Evolutionary conservation across 768 basidiomycete genomes (phyloP), one percentile per base, ranked within the genome.

Genomic region (Xerocomellus amylosporus): DNA sequence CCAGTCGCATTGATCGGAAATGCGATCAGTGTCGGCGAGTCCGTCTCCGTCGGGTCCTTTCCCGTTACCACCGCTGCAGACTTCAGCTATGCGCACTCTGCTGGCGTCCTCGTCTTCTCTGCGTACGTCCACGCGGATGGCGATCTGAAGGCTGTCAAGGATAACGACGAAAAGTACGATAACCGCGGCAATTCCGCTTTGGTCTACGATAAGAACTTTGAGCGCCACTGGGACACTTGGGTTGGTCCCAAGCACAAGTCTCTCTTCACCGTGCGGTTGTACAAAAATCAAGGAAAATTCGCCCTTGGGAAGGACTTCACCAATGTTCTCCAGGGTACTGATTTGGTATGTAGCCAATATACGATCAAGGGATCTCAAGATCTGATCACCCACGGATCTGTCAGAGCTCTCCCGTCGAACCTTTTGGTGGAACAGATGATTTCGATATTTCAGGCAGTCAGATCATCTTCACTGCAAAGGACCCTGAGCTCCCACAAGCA

Each of bases 391-490:
- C 20, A 55, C 36, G 6, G 31, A 51, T 49, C 4, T 28, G 2
- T 47, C 44, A 91, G 89, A 77, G 81, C 65, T 70, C 77, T 19
- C 92, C 91, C 17, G 87, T 93, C 41, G 88, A 91, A 64, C 90
- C 93, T 8, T 93, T 94, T 60, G 93, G 92, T n/a, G 88, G 84
- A 41, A 79, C 82, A 1, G 85, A 87, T 56, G 87, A 94, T 73
- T 90, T 90, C 64, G 86, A 90, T 65, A 78, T 91, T 28, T 89
- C 87, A 5, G 66, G 74, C 3, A 75, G 77, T 12, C 78, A 86
- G 53, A 80, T 98, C 51, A 78, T 92, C 34, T 90, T 96, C 66
- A 92, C 92, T 6, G 78, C 93, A 49, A 94, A 95, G 65, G 90
- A 96, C 62, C 88, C 91, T 2, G 63, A 78, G 50, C 78, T 95